Percentiles rank a stretch among this genome's conserved stretches.
Conservation (phyloP, 345 rosid genomes). For the Moricandia arvensis region DNA sequence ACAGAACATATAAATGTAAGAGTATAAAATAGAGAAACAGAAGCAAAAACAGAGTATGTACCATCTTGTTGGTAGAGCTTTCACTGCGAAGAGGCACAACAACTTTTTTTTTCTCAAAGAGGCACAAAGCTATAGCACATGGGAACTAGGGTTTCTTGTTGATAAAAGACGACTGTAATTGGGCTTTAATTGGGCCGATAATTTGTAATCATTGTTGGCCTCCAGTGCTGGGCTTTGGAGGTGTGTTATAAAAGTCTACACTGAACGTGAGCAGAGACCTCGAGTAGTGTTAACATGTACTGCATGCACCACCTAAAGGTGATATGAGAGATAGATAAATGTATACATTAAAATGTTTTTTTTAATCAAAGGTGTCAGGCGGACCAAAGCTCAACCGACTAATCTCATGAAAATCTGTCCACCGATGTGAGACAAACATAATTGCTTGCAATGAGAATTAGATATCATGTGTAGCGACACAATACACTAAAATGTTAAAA, state of each 20-base stretch:
- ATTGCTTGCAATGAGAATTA: no score
- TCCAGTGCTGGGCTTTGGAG: neutral
- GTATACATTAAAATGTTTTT: neutral
- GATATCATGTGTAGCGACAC: no score
- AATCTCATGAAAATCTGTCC: no score
- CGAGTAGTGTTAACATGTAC: neutral
- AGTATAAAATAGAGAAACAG: neutral
- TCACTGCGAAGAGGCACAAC: conserved; percentile 7
- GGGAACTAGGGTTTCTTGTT: conserved; percentile 9
- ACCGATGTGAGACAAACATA: no score
- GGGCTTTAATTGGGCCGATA: conserved; percentile 24
- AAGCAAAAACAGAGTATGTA: neutral
- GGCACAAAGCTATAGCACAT: neutral
- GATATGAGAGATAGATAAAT: neutral
- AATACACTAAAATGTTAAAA: no score
- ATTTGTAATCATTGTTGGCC: neutral
- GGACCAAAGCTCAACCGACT: no score
- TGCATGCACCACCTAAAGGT: neutral
- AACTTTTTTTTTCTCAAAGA: neutral
- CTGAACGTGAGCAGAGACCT: neutral
- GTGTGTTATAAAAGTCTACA: neutral
- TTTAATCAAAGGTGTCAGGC: no score
- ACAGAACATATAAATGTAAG: neutral
- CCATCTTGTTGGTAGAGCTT: conserved; percentile 28
- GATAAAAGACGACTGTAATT: neutral